A percentile compares a stretch with the other conserved stretches of the same genome.
Conservation (phyloP, 148 eudicot genomes). For the Cornus kousa region DNA sequence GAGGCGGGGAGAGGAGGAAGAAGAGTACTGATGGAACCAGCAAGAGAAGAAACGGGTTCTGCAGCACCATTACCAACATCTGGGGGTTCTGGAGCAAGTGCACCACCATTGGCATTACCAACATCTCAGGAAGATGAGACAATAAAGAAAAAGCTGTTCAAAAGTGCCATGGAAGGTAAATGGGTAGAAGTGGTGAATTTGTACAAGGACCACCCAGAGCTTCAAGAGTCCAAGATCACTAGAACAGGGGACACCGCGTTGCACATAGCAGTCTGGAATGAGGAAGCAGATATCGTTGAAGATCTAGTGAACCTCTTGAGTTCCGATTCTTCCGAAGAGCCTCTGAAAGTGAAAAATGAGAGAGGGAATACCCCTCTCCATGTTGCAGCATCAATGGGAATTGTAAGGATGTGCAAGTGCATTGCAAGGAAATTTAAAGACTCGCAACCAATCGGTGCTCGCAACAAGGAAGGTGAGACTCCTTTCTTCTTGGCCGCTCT, state of each 20-base stretch:
- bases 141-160: constrained; percentile 7
- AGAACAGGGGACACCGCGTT: constrained; percentile 13
- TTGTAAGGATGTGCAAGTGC: background rate
- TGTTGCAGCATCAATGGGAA: background rate
- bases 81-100: too few relatives aligned
- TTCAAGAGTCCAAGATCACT: constrained; percentile 5
- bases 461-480: background rate
- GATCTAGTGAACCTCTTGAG: background rate
- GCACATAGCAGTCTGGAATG: constrained; percentile 13
- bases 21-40: too few relatives aligned
- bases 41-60: too few relatives aligned
- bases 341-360: background rate
- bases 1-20: too few relatives aligned
- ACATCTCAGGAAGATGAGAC: background rate
- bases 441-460: background rate
- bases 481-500: constrained; percentile 7
- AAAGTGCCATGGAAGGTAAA: constrained; percentile 4
- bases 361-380: constrained; percentile 8
- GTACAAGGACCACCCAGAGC: background rate
- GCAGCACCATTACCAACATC: too few relatives aligned
- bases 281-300: background rate
- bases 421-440: background rate
- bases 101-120: too few relatives aligned
- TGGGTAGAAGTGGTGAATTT: constrained; percentile 3
- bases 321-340: background rate